These are phyloP conservation scores for Zasmidium citrigriseum DNA, from an alignment of 2,329 filamentous ascomycete genomes.

Conservation along the genomic window DNA sequence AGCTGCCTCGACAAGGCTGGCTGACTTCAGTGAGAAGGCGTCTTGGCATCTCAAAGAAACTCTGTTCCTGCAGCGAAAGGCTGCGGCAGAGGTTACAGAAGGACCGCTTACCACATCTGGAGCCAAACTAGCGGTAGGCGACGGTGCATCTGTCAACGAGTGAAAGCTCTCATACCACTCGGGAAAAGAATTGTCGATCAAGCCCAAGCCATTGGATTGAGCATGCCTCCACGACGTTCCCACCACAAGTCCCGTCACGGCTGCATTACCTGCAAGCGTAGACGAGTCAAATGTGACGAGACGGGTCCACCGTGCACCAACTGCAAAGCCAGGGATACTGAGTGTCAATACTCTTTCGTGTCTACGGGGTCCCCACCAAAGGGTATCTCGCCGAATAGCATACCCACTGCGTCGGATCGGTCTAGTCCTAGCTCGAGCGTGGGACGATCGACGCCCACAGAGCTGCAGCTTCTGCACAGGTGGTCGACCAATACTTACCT, in stretches of 20 bases:
- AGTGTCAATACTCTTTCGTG: constrained; percentile 8
- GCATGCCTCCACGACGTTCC: constrained; percentile 17
- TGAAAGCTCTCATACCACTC: neutral
- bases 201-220: too few species aligned
- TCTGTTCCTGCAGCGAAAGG: neutral
- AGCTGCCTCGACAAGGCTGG: neutral
- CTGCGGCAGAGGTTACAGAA: neutral
- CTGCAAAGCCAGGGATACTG: constrained; percentile 12
- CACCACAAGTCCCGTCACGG: constrained; percentile 18
- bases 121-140: neutral
- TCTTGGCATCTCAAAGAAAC: neutral
- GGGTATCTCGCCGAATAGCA: neutral
- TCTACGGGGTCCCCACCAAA: neutral
- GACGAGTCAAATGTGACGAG: constrained; percentile 19
- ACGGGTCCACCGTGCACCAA: constrained; percentile 13
- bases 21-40: neutral
- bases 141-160: neutral
- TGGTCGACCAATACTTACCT: constrained; percentile 20
- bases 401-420: neutral
- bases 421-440: constrained; percentile 5
- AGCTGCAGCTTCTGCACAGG: constrained; percentile 22
- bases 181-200: neutral
- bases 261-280: constrained; percentile 18
- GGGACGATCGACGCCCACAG: constrained; percentile 3
- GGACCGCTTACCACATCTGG: neutral